Evolutionary conservation across 2,329 filamentous ascomycete genomes (phyloP).

Genomic region (Sphaerulina populicola): DNA sequence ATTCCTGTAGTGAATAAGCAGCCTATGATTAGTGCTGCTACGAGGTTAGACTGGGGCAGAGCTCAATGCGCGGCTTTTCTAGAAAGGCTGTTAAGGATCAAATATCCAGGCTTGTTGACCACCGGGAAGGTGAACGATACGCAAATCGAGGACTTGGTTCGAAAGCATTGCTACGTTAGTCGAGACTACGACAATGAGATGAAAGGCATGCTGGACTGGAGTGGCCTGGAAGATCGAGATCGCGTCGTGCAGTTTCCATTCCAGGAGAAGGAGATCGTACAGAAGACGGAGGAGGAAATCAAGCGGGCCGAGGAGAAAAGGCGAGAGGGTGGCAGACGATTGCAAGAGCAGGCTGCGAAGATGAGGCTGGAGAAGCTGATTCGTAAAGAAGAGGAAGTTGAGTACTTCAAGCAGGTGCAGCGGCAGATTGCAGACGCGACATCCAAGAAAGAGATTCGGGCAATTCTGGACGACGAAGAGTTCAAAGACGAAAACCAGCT

Average conservation of each 20-base stretch:
- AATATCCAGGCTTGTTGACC: conserved; percentile 75
- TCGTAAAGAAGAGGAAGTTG: conserved; percentile 88
- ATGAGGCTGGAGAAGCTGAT: conserved; percentile 94
- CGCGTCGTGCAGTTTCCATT: conserved; percentile 86
- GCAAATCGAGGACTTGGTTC: conserved; percentile 80
- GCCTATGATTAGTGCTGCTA: conserved; percentile 74
- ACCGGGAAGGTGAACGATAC: conserved; percentile 64
- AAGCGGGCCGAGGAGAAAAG: conserved; percentile 84
- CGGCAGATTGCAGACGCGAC: conserved; percentile 56
- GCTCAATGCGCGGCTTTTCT: conserved; percentile 85
- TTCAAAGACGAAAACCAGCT: conserved; percentile 83
- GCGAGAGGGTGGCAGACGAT: conserved; percentile 80
- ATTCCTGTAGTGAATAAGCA: conserved; percentile 87
- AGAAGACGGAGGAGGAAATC: conserved; percentile 92
- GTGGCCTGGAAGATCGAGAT: conserved; percentile 80
- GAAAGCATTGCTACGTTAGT: conserved; percentile 83
- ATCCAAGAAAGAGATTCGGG: conserved; percentile 84
- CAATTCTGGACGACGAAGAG: conserved; percentile 75
- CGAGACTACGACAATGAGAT: conserved; percentile 75
- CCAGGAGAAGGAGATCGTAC: conserved; percentile 78
- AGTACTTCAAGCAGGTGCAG: conserved; percentile 85
- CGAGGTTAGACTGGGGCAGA: conserved; percentile 89
- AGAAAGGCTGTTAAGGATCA: conserved; percentile 76
- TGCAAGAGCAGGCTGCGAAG: conserved; percentile 94
- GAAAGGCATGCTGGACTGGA: conserved; percentile 74